Percentiles rank a stretch among this genome's conserved stretches.
Evolutionary conservation across 306 rosid genomes (phyloP).

Genomic region (Benincasa hispida): DNA sequence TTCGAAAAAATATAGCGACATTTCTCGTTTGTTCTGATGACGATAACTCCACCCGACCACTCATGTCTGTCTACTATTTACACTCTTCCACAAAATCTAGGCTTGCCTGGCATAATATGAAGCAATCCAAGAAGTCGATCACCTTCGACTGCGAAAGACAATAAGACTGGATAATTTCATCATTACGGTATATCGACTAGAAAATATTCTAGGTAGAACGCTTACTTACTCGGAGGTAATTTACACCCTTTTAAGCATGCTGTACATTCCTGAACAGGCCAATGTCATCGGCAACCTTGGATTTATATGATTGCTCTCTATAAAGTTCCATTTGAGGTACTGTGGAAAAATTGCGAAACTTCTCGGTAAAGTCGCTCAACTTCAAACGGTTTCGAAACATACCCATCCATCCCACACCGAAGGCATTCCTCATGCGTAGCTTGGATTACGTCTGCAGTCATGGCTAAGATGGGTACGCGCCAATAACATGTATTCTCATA

Average conservation of each 20-base stretch:
- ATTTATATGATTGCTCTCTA: constrained; percentile 16
- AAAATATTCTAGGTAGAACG: background rate
- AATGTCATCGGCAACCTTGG: background rate
- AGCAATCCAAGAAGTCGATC: constrained; percentile 2
- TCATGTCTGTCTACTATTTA: constrained; percentile 1
- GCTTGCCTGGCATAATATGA: background rate
- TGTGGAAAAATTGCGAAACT: constrained; percentile 54
- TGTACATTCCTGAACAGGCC: constrained; percentile 11
- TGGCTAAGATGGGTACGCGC: constrained; percentile 78
- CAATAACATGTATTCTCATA: constrained; percentile 25
- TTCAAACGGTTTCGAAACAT: constrained; percentile 92
- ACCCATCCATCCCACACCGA: constrained; percentile 84
- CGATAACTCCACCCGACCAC: background rate
- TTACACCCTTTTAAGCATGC: constrained; percentile 19
- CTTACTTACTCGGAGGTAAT: constrained; percentile 45
- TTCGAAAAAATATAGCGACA: background rate
- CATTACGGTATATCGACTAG: background rate
- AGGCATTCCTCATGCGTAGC: constrained; percentile 78
- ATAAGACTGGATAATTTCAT: background rate
- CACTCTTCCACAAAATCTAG: constrained; percentile 7
- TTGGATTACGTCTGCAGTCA: constrained; percentile 96
- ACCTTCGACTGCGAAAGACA: background rate
- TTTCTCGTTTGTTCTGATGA: background rate
- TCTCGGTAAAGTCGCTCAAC: constrained; percentile 88
- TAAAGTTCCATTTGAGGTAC: constrained; percentile 23